Conservation (phyloP, 495 filamentous ascomycete genomes). For the Trichoderma erinaceum region DNA sequence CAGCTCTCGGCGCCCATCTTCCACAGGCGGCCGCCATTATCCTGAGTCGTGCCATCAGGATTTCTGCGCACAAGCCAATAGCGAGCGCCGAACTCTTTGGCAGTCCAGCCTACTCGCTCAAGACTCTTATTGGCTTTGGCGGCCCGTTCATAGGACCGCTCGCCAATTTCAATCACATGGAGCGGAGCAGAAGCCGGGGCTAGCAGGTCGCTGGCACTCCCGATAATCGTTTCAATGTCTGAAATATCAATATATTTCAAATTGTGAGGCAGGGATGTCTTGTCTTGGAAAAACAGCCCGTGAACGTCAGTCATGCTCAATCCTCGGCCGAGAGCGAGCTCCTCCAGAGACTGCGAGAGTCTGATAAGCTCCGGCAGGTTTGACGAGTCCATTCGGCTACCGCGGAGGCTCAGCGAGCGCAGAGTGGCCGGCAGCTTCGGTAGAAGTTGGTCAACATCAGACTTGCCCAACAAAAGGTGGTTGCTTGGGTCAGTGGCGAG, state of each 20-base stretch:
- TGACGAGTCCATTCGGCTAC: conserved; percentile 58
- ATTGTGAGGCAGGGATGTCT: conserved; percentile 44
- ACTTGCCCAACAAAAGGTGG: conserved; percentile 61
- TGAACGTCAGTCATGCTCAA: conserved; percentile 62
- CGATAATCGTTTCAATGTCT: conserved; percentile 59
- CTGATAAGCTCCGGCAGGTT: conserved; percentile 63
- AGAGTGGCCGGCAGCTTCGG: conserved; percentile 62
- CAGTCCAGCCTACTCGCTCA: conserved; percentile 55
- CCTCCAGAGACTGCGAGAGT: conserved; percentile 74
- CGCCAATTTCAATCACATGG: conserved; percentile 71
- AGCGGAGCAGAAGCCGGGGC: conserved; percentile 59
- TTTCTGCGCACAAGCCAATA: conserved; percentile 60
- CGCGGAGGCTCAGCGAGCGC: conserved; percentile 70
- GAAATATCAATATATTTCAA: conserved; percentile 71
- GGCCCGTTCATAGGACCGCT: conserved; percentile 61
- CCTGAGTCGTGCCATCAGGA: conserved; percentile 27
- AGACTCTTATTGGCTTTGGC: conserved; percentile 40
- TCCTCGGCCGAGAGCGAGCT: conserved; percentile 67
- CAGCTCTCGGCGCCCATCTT: conserved; percentile 88
- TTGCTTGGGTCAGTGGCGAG: conserved; percentile 67
- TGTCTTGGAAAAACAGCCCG: conserved; percentile 36
- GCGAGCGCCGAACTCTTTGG: conserved; percentile 60
- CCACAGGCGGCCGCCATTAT: conserved; percentile 58
- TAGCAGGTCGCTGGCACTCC: conserved; percentile 55
- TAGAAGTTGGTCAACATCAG: conserved; percentile 60